Percentiles rank a stretch among this genome's conserved stretches.
Evolutionary conservation across 148 eudicot genomes (phyloP).

Genomic region (Salicornia ramosissima): DNA sequence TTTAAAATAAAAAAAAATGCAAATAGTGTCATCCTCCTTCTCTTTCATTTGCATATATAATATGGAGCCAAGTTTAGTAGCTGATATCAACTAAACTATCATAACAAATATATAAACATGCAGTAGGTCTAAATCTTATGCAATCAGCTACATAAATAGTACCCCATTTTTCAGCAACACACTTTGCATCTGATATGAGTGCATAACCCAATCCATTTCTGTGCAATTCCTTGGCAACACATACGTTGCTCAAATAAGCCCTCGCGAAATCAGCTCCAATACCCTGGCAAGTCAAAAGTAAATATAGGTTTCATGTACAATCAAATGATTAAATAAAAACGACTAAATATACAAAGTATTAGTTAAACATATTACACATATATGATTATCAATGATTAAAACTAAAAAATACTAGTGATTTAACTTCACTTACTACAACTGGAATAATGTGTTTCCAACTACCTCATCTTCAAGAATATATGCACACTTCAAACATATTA

Average conservation of each 20-base stretch:
- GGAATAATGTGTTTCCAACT: no score
- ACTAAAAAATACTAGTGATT: neutral
- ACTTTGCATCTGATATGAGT: slow-evolving; percentile 55
- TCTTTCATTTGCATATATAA: neutral
- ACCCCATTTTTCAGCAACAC: slow-evolving; percentile 92
- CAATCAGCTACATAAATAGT: slow-evolving; percentile 12
- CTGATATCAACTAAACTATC: neutral
- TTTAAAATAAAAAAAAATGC: neutral
- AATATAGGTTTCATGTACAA: neutral
- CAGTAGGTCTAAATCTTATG: neutral
- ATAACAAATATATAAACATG: neutral
- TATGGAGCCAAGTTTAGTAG: neutral
- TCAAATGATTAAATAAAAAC: neutral
- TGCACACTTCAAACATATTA: neutral
- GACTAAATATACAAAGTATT: neutral
- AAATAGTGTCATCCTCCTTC: neutral
- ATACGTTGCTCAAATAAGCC: slow-evolving; percentile 85
- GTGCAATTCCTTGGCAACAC: slow-evolving; percentile 85
- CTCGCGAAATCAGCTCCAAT: slow-evolving; percentile 84
- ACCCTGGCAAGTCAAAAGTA: slow-evolving; percentile 45
- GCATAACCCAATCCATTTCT: slow-evolving; percentile 69
- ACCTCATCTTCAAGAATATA: no score
- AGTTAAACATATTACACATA: neutral
- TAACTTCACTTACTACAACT: neutral
- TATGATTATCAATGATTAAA: neutral